Conservation (phyloP, 345 rosid genomes). For the Clarkia xantiana region DNA sequence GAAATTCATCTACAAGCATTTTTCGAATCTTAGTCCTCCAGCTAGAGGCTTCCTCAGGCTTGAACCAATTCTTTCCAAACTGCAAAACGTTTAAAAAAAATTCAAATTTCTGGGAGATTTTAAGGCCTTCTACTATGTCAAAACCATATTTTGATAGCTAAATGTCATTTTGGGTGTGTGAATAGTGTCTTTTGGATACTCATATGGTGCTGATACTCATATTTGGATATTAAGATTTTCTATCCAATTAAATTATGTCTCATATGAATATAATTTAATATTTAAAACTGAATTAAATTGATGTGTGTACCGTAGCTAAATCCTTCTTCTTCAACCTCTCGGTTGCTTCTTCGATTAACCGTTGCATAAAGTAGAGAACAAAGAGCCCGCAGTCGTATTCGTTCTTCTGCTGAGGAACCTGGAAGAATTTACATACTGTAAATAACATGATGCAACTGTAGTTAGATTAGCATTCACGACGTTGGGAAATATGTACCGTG, state of each 20-base stretch:
- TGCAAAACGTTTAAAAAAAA: constrained; percentile 16
- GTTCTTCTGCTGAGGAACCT: constrained; percentile 95
- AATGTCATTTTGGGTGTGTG: too few relatives aligned
- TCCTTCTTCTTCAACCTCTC: constrained; percentile 67
- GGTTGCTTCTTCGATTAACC: constrained; percentile 76
- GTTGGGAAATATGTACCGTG: constrained; percentile 18
- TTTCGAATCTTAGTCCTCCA: constrained; percentile 51
- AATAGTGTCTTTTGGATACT: too few relatives aligned
- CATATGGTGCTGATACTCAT: too few relatives aligned
- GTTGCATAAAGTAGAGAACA: constrained; percentile 75
- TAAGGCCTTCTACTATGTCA: too few relatives aligned
- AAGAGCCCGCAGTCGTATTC: constrained; percentile 91
- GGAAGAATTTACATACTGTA: constrained; percentile 11
- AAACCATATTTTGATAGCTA: too few relatives aligned
- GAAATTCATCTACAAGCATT: constrained; percentile 38
- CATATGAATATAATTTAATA: too few relatives aligned
- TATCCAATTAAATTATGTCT: too few relatives aligned
- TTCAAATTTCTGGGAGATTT: not conserved
- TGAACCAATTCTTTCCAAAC: constrained; percentile 85
- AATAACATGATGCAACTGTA: too few relatives aligned
- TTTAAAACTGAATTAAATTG: too few relatives aligned
- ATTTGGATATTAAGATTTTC: too few relatives aligned
- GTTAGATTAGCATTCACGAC: too few relatives aligned
- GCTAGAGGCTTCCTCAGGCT: constrained; percentile 70
- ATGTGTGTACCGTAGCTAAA: constrained; percentile 40